These are phyloP conservation scores for Coemansia sp. DNA, from an alignment of 192 early-diverging fungal species.

Conservation along the genomic window DNA sequence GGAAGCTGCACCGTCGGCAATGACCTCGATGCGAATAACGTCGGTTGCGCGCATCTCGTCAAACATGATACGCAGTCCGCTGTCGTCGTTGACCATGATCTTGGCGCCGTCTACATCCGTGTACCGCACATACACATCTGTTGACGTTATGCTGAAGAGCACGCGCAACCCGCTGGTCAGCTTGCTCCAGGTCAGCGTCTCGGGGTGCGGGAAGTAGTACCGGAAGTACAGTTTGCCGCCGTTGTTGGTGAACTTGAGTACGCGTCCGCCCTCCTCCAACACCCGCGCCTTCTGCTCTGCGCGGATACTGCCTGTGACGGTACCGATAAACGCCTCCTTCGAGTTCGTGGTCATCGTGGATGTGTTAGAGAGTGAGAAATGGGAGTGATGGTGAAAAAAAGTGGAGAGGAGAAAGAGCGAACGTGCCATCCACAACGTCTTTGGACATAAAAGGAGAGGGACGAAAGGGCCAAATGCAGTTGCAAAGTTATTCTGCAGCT, in stretches of 20 bases:
- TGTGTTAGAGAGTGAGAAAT: background rate
- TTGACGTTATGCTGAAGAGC: slow-evolving; percentile 31
- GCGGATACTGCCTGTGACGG: slow-evolving; percentile 23
- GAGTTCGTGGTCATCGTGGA: background rate
- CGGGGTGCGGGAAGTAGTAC: slow-evolving; percentile 48
- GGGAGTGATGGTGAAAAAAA: background rate
- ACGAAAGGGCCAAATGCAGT: background rate
- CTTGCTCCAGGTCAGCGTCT: slow-evolving; percentile 41
- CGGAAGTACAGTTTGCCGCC: slow-evolving; percentile 51
- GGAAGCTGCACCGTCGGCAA: slow-evolving; percentile 9
- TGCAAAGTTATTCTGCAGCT: background rate
- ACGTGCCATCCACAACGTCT: background rate
- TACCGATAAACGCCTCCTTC: slow-evolving; percentile 13
- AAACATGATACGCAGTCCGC: slow-evolving; percentile 48
- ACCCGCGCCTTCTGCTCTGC: slow-evolving; percentile 40
- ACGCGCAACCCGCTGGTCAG: slow-evolving; percentile 42
- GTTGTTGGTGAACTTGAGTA: slow-evolving; percentile 53
- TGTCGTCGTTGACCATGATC: slow-evolving; percentile 48
- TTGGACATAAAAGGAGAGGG: background rate
- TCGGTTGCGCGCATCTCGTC: slow-evolving; percentile 39
- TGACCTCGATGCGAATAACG: slow-evolving; percentile 40
- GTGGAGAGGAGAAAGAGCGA: background rate
- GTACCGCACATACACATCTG: slow-evolving; percentile 40
- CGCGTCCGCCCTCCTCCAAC: slow-evolving; percentile 40
- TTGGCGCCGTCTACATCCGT: slow-evolving; percentile 36